Base-by-base conservation (phyloP, 2,329 filamentous ascomycete species). In the Colletotrichum noveboracense region DNA sequence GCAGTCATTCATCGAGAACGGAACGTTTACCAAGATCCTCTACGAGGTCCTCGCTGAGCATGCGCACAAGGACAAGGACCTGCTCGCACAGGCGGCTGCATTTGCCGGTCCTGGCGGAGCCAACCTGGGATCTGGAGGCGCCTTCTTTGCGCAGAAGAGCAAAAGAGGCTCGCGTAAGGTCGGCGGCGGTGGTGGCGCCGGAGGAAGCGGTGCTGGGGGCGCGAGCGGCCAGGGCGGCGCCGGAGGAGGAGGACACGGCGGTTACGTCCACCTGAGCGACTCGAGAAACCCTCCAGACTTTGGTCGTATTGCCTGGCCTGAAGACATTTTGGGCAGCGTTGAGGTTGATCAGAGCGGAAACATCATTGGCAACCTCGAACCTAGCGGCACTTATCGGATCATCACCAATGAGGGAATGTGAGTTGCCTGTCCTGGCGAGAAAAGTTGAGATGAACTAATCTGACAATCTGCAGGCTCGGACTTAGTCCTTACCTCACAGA, bases 241-340 rank as follows among this genome's bases (percentile, higher is more conserved):
- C 1, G 91, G 91, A 1, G 91, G 91, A 12, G 91, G 85, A 3
- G 91, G 91, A 3, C 85, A 89, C 26, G 91, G 92, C 26, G 92
- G 93, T 2, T 91, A 91, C 84, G 88, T 94, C 21, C 93, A 94
- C 82, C 85, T 94, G 7, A 93, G 91, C 71, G 93, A 94, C 80
- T 80, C 86, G 69, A 85, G 93, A 69, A 93, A 93, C 67, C 91
- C 92, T 3, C 92, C 91, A 1, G 92, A 93, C 79, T 94, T 89
- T 86, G 92, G 92, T 18, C 84, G 93, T 68, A 94, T 94, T 80
- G 91, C 92, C 3, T 93, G 90, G 87, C 92, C 92, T 2, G 92
- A 94, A 79, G 92, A 94, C 79, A 94, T 94, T 48, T 85, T 94
- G 70, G 93, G 92, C 48, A 94, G 92, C 77, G 87, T 94, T 55